Conservation (phyloP, 2,329 filamentous ascomycete species). For the Diaporthe australafricana region DNA sequence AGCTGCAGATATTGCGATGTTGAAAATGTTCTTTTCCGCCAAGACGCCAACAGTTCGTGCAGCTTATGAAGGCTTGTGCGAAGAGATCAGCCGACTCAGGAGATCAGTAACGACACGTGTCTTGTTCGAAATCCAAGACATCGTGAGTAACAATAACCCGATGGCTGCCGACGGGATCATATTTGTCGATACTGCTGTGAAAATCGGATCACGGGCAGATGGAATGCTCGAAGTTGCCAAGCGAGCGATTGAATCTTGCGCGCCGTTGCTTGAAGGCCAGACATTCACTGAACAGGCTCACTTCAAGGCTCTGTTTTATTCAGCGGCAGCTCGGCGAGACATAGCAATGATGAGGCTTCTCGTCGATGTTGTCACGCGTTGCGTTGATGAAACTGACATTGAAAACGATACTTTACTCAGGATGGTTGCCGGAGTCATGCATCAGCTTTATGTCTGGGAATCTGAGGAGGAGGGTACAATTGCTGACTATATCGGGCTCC, state of each 20-base stretch:
- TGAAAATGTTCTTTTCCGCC: neutral
- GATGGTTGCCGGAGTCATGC: neutral
- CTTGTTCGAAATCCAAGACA: neutral
- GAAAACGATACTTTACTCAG: accelerated
- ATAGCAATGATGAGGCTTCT: neutral
- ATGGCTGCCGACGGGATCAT: neutral
- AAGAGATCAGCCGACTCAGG: accelerated
- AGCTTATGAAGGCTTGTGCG: neutral
- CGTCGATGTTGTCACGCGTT: neutral
- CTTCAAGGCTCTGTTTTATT: too few species aligned
- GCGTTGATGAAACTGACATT: neutral
- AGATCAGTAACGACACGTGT: neutral
- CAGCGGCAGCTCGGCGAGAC: neutral
- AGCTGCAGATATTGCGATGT: neutral
- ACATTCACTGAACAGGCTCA: too few species aligned
- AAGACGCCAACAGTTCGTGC: neutral
- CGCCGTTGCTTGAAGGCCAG: too few species aligned
- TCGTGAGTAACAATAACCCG: neutral
- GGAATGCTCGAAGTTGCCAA: neutral
- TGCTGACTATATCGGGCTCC: neutral
- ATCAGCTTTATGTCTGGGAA: neutral
- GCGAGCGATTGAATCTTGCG: neutral
- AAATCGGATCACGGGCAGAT: neutral
- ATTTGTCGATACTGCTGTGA: neutral
- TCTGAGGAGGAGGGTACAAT: neutral